phyloP scores from a whole-genome alignment of 495 filamentous ascomycete genomes.

The Coniosporium apollinis region DNA sequence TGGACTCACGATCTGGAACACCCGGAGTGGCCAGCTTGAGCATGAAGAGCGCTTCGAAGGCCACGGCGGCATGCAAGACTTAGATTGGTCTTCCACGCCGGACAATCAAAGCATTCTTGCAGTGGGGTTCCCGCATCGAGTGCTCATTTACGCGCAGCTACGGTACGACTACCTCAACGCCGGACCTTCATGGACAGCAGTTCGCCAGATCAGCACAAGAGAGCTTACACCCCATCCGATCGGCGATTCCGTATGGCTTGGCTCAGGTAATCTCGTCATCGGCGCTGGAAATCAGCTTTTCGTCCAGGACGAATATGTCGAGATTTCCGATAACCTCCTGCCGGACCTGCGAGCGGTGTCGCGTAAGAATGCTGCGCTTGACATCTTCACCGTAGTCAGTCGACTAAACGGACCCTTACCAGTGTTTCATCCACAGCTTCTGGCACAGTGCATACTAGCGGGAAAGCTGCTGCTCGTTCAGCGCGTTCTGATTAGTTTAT shows the following conservation, averaged over 20 bases:
- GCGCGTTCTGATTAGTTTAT: conserved; percentile 54
- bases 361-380: conserved; percentile 44
- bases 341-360: conserved; percentile 35
- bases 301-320: conserved; percentile 59
- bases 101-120: conserved; percentile 83
- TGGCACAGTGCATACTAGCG: conserved; percentile 73
- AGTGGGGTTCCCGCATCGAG: conserved; percentile 73
- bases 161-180: conserved; percentile 86
- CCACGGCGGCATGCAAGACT: conserved; percentile 61
- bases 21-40: conserved; percentile 64
- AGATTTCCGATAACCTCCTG: conserved; percentile 44
- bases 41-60: conserved; percentile 56
- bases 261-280: conserved; percentile 66
- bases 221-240: conserved; percentile 83
- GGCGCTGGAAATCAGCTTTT: conserved; percentile 91
- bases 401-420: conserved; percentile 76
- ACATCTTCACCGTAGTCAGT: conserved; percentile 68
- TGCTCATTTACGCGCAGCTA: conserved; percentile 76
- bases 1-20: conserved; percentile 86
- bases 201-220: conserved; percentile 65
- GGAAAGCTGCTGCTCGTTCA: conserved; percentile 64
- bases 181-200: conserved; percentile 75
- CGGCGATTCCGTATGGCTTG: conserved; percentile 81
- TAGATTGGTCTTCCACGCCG: conserved; percentile 91
- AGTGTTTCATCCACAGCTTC: conserved; percentile 82